Percentiles rank a stretch among this genome's conserved stretches.
These are phyloP conservation scores for Exophiala viscosa DNA, from an alignment of 2,329 filamentous ascomycete species.

Conservation along the genomic window DNA sequence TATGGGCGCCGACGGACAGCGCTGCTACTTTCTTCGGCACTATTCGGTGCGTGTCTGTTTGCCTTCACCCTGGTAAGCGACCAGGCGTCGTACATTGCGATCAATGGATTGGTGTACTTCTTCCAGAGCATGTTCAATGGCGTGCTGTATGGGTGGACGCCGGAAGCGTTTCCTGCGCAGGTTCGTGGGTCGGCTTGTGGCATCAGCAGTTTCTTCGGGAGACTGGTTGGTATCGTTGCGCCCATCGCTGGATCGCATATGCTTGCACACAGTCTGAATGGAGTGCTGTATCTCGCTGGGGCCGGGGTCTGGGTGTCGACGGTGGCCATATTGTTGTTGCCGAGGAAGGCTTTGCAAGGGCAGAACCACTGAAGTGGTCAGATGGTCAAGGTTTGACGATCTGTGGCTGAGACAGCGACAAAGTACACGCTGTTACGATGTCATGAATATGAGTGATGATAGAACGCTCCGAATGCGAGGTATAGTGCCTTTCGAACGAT, in stretches of 20 bases:
- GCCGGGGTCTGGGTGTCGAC: slow-evolving; percentile 29
- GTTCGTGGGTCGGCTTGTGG: slow-evolving; percentile 54
- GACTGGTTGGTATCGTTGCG: slow-evolving; percentile 56
- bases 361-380: slow-evolving; percentile 7
- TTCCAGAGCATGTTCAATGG: slow-evolving; percentile 53
- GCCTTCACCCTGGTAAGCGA: slow-evolving; percentile 45
- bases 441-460: too few relatives aligned
- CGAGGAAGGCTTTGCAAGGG: slow-evolving; percentile 22
- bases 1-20: slow-evolving; percentile 45
- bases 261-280: slow-evolving; percentile 41
- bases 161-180: slow-evolving; percentile 50
- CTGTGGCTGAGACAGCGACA: too few relatives aligned
- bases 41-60: slow-evolving; percentile 42
- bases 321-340: slow-evolving; percentile 26
- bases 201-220: slow-evolving; percentile 57
- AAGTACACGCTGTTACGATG: too few relatives aligned
- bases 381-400: too few relatives aligned
- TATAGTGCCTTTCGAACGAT: too few relatives aligned
- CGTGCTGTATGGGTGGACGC: slow-evolving; percentile 51
- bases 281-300: slow-evolving; percentile 55
- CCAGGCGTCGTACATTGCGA: slow-evolving; percentile 45
- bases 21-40: slow-evolving; percentile 43
- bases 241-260: slow-evolving; percentile 54
- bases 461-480: too few relatives aligned
- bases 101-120: slow-evolving; percentile 52